phyloP scores from a whole-genome alignment of 768 basidiomycete genomes.

The Boletus patriciae region DNA sequence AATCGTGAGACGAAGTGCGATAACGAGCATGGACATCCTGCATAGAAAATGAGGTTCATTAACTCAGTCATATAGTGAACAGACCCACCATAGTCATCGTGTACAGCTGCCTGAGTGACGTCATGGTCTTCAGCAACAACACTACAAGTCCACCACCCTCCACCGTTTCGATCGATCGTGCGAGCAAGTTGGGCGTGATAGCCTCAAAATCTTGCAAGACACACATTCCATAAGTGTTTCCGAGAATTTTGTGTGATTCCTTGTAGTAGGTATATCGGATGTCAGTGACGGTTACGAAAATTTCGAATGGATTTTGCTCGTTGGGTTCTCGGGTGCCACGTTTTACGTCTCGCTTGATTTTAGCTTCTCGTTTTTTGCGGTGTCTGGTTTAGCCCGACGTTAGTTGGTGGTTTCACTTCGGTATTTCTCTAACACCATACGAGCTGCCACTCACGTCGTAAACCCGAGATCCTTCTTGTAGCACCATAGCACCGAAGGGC shows the following conservation, averaged over 20 bases:
- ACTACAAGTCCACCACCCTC: conserved; percentile 93
- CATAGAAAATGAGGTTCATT: neutral
- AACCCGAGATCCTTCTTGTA: conserved; percentile 99
- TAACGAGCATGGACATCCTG: conserved; percentile 97
- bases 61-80: neutral
- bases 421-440: neutral
- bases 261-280: conserved; percentile 99
- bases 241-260: conserved; percentile 94
- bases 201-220: conserved; percentile 98
- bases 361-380: conserved; percentile 94
- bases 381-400: conserved; percentile 50
- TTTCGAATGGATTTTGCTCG: conserved; percentile 96
- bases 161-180: conserved; percentile 96
- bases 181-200: conserved; percentile 94
- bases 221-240: conserved; percentile 97
- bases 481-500: conserved; percentile 95
- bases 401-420: neutral
- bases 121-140: conserved; percentile 92
- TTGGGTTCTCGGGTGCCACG: conserved; percentile 91
- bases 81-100: conserved; percentile 74
- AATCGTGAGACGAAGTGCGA: conserved; percentile 85
- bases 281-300: conserved; percentile 98
- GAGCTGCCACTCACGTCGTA: conserved; percentile 61
- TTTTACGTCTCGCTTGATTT: conserved; percentile 95
- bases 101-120: conserved; percentile 86